These are phyloP conservation scores for Eucalyptus marginata DNA, from an alignment of 345 rosid species.

Conservation along the genomic window DNA sequence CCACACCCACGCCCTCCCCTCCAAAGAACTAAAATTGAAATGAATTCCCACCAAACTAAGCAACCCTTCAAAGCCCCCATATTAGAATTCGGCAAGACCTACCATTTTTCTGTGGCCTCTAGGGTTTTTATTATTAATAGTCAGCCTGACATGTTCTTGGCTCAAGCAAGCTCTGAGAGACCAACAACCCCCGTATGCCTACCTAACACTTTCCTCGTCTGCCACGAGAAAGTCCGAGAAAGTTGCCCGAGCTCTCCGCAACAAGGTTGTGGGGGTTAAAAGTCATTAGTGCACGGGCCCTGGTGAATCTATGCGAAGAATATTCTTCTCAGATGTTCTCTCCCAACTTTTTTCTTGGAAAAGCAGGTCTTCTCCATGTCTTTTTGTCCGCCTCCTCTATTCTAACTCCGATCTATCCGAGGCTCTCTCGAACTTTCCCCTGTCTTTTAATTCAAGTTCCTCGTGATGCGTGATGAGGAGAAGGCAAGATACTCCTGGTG, in stretches of 20 bases:
- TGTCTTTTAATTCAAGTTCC: neutral
- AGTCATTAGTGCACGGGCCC: neutral
- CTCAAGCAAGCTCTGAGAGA: neutral
- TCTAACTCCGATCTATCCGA: neutral
- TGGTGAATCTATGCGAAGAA: neutral
- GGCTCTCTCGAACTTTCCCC: neutral
- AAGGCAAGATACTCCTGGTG: neutral
- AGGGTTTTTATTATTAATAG: neutral
- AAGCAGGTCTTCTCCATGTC: neutral
- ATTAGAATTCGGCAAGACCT: neutral
- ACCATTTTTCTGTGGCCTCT: neutral
- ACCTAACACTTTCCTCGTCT: neutral
- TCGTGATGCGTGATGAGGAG: neutral
- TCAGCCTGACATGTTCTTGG: neutral
- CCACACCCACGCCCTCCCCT: neutral
- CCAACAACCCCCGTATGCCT: neutral
- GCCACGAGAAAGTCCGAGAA: neutral
- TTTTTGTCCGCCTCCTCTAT: neutral
- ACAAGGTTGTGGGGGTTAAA: neutral
- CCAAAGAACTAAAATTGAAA: no score
- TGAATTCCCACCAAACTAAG: neutral
- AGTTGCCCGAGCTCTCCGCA: neutral
- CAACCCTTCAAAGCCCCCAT: slow-evolving; percentile 16
- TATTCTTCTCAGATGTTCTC: neutral
- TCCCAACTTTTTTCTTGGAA: neutral